Evolutionary conservation across 495 filamentous ascomycete genomes (phyloP), one percentile per base, ranked within the genome.

Genomic region (Xylaria scruposa): DNA sequence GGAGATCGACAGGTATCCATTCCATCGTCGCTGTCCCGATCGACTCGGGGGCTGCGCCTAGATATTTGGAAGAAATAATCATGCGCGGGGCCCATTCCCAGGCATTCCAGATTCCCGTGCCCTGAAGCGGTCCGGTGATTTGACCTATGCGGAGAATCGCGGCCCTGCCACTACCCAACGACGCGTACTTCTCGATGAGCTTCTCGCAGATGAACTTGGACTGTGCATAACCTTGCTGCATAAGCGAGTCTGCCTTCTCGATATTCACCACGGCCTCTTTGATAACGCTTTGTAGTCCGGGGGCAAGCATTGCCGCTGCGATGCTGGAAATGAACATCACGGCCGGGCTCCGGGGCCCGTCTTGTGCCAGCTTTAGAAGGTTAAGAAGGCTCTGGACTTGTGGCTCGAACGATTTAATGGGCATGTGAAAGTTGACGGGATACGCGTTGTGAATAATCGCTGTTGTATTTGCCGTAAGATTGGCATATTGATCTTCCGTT

Each of bases 371-470:
- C 49, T 74, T 67, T 17, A 82, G 72, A 9, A 83, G 67, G 53
- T 75, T 70, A 13, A 72, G 69, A 0, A 82, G 73, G 5, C 54
- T 75, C 53, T 40, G 65, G 40, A 82, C 70, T 24, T 73, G 73
- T 5, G 77, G 68, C 59, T 78, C 77, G 69, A 82, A 82, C 8
- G 78, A 77, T 19, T 65, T 56, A 0, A 82, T 65, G 36, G 74
- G 72, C 24, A 82, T 77, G 21, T 78, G 72, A 71, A 82, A 82
- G 49, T 83, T 77, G 33, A 83, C 80, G 1, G 80, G 80, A 76
- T 80, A 83, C 5, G 79, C 77, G 68, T 78, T 78, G 68, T 81
- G 81, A 29, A 84, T 76, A 15, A 83, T 69, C 6, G 59, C 59
- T 17, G 73, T 77, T 4, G 73, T 36, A 67, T 74, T 61, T 7